Percentiles rank a stretch among this genome's conserved stretches.
Evolutionary conservation across 23 red algal species (phyloP).

Genomic region (Gracilariopsis chorda): DNA sequence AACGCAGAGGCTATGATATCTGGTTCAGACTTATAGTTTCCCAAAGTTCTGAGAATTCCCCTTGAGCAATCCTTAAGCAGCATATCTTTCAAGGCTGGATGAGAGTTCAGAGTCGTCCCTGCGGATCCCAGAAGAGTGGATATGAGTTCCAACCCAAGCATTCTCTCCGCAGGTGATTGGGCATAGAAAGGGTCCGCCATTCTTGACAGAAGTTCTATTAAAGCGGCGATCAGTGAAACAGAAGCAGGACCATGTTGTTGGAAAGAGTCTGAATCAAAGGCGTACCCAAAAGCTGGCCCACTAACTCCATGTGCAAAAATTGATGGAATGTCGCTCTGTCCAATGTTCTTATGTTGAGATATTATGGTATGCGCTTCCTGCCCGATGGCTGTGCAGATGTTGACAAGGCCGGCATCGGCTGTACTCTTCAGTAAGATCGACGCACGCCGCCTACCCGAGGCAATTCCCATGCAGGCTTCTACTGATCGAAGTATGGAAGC

Average conservation of each 20-base stretch:
- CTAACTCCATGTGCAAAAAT: constrained; percentile 32
- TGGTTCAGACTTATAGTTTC: constrained; percentile 48
- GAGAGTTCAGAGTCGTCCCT: background rate
- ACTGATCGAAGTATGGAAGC: constrained; percentile 33
- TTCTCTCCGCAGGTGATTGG: constrained; percentile 28
- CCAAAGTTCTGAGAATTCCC: constrained; percentile 71
- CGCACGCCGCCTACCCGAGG: constrained; percentile 57
- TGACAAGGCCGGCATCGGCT: constrained; percentile 30
- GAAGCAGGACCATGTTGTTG: constrained; percentile 45
- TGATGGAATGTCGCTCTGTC: background rate
- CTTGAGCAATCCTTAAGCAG: constrained; percentile 59
- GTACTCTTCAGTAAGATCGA: constrained; percentile 65
- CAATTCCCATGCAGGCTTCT: constrained; percentile 64
- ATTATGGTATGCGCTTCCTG: background rate
- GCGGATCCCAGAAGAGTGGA: constrained; percentile 48
- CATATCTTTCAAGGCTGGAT: constrained; percentile 41
- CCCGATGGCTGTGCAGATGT: constrained; percentile 44
- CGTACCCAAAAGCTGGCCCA: constrained; percentile 39
- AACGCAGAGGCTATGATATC: constrained; percentile 57
- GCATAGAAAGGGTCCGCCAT: constrained; percentile 64
- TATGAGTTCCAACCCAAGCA: constrained; percentile 47
- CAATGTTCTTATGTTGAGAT: background rate
- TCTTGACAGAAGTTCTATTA: constrained; percentile 34
- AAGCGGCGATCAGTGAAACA: constrained; percentile 10
- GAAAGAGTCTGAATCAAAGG: constrained; percentile 60